Evolutionary conservation across 352 stramenopile species (phyloP).

Genomic region (Globisporangium apiculatum): DNA sequence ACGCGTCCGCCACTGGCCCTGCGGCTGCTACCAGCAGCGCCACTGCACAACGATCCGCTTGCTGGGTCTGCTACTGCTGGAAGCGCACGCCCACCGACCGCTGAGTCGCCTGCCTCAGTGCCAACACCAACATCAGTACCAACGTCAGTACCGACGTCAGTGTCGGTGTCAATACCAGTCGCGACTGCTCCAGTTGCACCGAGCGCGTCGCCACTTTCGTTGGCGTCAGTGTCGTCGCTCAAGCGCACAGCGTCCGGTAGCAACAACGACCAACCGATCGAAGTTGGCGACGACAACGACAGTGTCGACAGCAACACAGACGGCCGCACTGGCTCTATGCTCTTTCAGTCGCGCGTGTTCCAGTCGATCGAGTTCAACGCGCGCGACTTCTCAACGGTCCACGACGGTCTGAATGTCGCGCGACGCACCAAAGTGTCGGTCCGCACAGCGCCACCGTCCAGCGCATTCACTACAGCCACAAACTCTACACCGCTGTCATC

Average conservation of each 20-base stretch:
- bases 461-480: neutral
- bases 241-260: slow-evolving; percentile 4
- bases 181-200: neutral
- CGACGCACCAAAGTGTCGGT: slow-evolving; percentile 14
- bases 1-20: too few species aligned
- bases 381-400: slow-evolving; percentile 33
- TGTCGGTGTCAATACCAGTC: neutral
- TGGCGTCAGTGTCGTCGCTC: neutral
- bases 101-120: neutral
- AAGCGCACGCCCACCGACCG: too few species aligned
- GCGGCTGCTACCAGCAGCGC: too few species aligned
- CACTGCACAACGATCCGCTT: too few species aligned
- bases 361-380: slow-evolving; percentile 27
- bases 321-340: neutral
- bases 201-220: neutral
- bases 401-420: slow-evolving; percentile 31
- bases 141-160: neutral
- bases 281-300: slow-evolving; percentile 14
- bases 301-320: neutral
- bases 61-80: too few species aligned
- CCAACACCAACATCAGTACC: neutral
- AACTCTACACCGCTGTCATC: neutral
- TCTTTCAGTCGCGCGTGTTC: slow-evolving; percentile 37
- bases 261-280: slow-evolving; percentile 5
- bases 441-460: neutral